phyloP scores from a whole-genome alignment of 225 moss, liverwort and hornwort species.

The Marchantia polymorpha region DNA sequence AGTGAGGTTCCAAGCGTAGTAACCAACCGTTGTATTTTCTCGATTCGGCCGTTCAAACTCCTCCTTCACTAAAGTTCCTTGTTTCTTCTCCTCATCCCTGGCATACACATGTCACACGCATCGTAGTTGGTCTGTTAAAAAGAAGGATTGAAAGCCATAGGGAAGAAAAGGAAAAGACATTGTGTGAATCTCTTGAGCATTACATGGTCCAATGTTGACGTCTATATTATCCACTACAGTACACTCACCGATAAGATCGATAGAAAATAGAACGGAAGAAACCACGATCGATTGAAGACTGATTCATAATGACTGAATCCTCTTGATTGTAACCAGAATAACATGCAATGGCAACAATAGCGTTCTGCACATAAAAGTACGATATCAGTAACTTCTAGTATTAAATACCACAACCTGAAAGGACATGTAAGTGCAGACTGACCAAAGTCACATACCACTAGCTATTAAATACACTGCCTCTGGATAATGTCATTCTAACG shows the following conservation, averaged over 20 bases:
- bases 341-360: slow-evolving; percentile 96
- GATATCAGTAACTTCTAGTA: neutral
- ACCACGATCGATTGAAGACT: slow-evolving; percentile 95
- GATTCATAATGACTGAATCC: slow-evolving; percentile 99
- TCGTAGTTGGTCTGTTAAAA: neutral
- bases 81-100: slow-evolving; percentile 99
- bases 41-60: slow-evolving; percentile 98
- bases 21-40: slow-evolving; percentile 78
- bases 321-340: slow-evolving; percentile 99
- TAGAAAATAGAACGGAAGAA: slow-evolving; percentile 99
- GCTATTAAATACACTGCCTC: neutral
- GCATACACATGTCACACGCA: neutral
- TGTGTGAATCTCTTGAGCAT: neutral
- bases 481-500: neutral
- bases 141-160: neutral
- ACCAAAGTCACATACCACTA: neutral
- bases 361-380: slow-evolving; percentile 53
- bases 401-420: neutral
- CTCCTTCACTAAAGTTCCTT: slow-evolving; percentile 96
- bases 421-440: neutral
- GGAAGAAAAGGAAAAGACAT: neutral
- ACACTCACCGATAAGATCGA: slow-evolving; percentile 73
- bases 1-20: neutral
- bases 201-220: neutral
- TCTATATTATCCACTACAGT: neutral